Conservation (phyloP, 306 rosid genomes). For the Senna siamea region DNA sequence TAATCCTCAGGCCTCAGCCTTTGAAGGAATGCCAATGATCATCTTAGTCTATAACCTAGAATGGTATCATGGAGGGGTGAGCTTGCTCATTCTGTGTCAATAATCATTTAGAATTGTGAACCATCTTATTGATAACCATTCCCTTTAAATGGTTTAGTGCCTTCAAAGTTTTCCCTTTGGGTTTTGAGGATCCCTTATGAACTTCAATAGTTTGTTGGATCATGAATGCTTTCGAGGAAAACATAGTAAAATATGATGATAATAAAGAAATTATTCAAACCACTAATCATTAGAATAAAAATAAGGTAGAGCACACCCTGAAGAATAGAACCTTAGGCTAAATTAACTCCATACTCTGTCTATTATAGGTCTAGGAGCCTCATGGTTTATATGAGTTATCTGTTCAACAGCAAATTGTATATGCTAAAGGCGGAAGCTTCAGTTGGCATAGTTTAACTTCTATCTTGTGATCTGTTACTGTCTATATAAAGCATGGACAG, state of each 20-base stretch:
- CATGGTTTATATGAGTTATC: neutral
- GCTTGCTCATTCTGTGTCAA: neutral
- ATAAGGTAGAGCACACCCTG: neutral
- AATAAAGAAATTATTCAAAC: neutral
- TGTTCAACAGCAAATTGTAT: neutral
- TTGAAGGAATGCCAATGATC: neutral
- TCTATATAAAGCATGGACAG: neutral
- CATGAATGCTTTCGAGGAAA: neutral
- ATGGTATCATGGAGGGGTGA: neutral
- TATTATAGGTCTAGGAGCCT: neutral
- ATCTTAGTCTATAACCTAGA: neutral
- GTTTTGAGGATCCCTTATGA: neutral
- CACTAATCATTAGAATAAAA: neutral
- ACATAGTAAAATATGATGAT: neutral
- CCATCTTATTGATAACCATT: too few species aligned
- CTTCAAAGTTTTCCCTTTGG: neutral
- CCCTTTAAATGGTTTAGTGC: too few species aligned
- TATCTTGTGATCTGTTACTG: neutral
- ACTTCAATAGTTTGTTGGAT: neutral
- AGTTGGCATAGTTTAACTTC: conserved; percentile 7
- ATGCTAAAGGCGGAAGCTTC: conserved; percentile 6
- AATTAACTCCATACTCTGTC: neutral
- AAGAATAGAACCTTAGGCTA: neutral
- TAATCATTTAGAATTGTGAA: neutral
- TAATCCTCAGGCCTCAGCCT: neutral